phyloP scores from a whole-genome alignment of 1,139 yeast genomes.

The Scheffersomyces segobiensis region DNA sequence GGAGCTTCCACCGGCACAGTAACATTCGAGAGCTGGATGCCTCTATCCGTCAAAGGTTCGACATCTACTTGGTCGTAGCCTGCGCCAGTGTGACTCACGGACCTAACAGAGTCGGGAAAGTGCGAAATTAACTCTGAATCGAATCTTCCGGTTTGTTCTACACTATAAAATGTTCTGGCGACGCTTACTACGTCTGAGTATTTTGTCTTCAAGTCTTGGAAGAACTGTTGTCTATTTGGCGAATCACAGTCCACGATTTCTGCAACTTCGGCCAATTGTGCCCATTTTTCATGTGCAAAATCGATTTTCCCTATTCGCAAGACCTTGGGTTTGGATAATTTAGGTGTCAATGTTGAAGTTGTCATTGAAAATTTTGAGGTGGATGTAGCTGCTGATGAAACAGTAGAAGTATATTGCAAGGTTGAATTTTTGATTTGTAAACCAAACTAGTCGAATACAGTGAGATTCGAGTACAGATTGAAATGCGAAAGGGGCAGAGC shows the following conservation, averaged over 20 bases:
- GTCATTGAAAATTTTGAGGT: constrained; percentile 7
- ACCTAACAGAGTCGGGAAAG: constrained; percentile 63
- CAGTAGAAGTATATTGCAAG: background rate
- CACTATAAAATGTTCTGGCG: constrained; percentile 52
- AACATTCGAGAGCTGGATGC: constrained; percentile 70
- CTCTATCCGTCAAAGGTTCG: constrained; percentile 44
- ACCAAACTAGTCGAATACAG: background rate
- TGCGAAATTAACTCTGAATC: constrained; percentile 66
- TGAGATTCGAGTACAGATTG: background rate
- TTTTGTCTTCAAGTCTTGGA: constrained; percentile 49
- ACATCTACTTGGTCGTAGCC: constrained; percentile 88
- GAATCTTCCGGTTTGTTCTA: constrained; percentile 63
- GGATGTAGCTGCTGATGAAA: background rate
- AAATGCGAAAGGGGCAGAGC: background rate
- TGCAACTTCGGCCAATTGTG: constrained; percentile 43
- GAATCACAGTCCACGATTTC: constrained; percentile 53
- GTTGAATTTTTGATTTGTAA: background rate
- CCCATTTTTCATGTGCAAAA: constrained; percentile 61
- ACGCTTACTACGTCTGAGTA: constrained; percentile 50
- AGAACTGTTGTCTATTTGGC: constrained; percentile 47
- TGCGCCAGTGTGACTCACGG: constrained; percentile 83
- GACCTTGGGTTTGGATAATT: constrained; percentile 46
- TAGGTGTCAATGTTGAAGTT: constrained; percentile 4
- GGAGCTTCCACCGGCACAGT: constrained; percentile 75
- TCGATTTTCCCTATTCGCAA: constrained; percentile 57